Evolutionary conservation across 768 basidiomycete species (phyloP), one percentile per base, ranked within the genome.

Genomic region (Tulasnella sp.): DNA sequence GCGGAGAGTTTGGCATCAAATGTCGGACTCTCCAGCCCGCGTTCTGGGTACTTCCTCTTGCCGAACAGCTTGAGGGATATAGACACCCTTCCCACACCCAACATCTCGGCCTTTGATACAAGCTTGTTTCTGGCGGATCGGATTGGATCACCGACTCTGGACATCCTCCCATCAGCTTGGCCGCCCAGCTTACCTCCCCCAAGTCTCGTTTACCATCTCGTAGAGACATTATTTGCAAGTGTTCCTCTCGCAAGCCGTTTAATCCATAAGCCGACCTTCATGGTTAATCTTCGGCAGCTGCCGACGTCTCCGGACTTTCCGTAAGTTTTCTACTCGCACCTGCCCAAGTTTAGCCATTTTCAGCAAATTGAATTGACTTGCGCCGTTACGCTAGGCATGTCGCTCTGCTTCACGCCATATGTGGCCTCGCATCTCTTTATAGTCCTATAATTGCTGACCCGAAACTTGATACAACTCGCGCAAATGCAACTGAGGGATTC

Each of bases 391-490:
- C 5, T 37, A 69, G 64, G 6, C 79, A 73, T 24, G 1, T 72
- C n/a, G 42, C 74, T 9, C 75, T 82, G 0, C 75, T 82, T 42
- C 81, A 82, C 44, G 81, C 81, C 1, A 81, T 82, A 2, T 82
- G 81, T 41, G 81, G 75, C 20, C 37, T 82, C 12, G 81, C 75
- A 16, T 81, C 81, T 20, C 28, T 82, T n/a, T 81, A 82, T 50
- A 74, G 81, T 11, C 72, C 81, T 14, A 34, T 76, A 18, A 76
- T 81, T 16, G 46, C 50, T 3, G 79, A 80, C 72, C 28, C 40
- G 9, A 40, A 34, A 9, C 31, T 28, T 5, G 86, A 87, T 54
- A 87, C 76, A 24, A 72, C 74, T n/a, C 7, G n/a, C 1, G 34
- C 69, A 28, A 24, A 28, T 28, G 74, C 41, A 18, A 72, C 42